Percentiles rank a stretch among this genome's conserved stretches.
These are phyloP conservation scores for Paragyromitra xinjiangensis DNA, from an alignment of 495 filamentous ascomycete species.

Conservation along the genomic window DNA sequence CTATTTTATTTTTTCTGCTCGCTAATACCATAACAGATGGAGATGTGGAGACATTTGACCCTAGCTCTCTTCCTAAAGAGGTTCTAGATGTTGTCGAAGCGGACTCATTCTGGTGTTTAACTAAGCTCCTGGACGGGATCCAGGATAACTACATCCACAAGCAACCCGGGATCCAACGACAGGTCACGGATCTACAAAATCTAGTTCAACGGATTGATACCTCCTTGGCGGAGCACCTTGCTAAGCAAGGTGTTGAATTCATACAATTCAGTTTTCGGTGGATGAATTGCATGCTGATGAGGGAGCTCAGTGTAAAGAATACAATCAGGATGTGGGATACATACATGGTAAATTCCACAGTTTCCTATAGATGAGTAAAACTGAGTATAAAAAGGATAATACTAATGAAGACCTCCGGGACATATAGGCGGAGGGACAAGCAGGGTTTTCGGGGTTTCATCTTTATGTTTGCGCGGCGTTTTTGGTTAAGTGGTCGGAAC, in stretches of 20 bases:
- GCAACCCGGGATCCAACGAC: constrained; percentile 93
- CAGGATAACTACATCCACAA: constrained; percentile 99
- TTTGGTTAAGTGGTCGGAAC: constrained; percentile 97
- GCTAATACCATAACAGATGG: constrained; percentile 50
- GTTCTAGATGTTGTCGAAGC: constrained; percentile 97
- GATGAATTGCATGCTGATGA: constrained; percentile 99
- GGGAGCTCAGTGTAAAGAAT: constrained; percentile 93
- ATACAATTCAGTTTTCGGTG: constrained; percentile 99
- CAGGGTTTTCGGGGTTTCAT: constrained; percentile 94
- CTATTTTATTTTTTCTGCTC: constrained; percentile 1
- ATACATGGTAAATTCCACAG: constrained; percentile 75
- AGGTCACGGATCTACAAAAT: constrained; percentile 86
- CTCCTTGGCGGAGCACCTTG: constrained; percentile 83
- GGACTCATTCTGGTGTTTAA: constrained; percentile 97
- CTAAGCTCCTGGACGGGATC: constrained; percentile 94
- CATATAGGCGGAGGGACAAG: constrained; percentile 86
- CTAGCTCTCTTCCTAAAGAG: constrained; percentile 85
- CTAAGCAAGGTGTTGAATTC: constrained; percentile 91
- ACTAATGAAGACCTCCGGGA: constrained; percentile 6
- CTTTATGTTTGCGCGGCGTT: constrained; percentile 98
- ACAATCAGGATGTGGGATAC: constrained; percentile 99
- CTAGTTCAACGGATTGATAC: constrained; percentile 89
- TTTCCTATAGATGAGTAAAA: not conserved
- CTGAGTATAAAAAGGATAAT: constrained; percentile 16
- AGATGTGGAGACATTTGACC: constrained; percentile 66